These are phyloP conservation scores for Persicaria maculosa DNA, from an alignment of 148 eudicot genomes.

Conservation along the genomic window DNA sequence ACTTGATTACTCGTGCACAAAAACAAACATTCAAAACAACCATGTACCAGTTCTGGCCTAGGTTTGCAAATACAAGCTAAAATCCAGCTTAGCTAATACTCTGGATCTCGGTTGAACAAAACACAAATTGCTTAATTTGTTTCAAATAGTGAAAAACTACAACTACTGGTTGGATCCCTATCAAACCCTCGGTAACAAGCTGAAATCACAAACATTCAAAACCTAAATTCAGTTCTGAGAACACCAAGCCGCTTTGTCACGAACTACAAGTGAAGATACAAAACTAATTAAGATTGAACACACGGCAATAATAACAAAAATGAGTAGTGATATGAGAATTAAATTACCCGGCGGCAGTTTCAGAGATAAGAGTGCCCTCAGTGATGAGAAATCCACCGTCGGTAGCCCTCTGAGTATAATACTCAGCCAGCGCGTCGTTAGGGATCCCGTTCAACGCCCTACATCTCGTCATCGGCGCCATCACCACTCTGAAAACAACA, in stretches of 20 bases:
- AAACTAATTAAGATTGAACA: neutral
- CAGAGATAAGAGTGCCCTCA: slow-evolving; percentile 80
- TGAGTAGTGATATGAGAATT: neutral
- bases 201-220: neutral
- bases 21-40: neutral
- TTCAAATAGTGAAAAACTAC: neutral
- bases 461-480: slow-evolving; percentile 97
- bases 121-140: neutral
- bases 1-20: neutral
- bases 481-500: slow-evolving; percentile 52
- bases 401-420: slow-evolving; percentile 78
- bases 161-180: neutral
- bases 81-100: neutral
- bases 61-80: too few relatives aligned
- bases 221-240: neutral
- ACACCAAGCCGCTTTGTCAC: neutral
- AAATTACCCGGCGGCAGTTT: slow-evolving; percentile 74
- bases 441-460: slow-evolving; percentile 73
- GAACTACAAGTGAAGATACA: neutral
- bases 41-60: neutral
- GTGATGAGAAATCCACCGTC: slow-evolving; percentile 77
- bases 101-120: neutral
- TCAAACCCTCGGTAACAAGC: neutral
- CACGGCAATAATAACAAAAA: neutral
- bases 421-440: slow-evolving; percentile 46